Base-by-base conservation (phyloP, 176 grass and related monocot species). In the Puccinellia tenuiflora region DNA sequence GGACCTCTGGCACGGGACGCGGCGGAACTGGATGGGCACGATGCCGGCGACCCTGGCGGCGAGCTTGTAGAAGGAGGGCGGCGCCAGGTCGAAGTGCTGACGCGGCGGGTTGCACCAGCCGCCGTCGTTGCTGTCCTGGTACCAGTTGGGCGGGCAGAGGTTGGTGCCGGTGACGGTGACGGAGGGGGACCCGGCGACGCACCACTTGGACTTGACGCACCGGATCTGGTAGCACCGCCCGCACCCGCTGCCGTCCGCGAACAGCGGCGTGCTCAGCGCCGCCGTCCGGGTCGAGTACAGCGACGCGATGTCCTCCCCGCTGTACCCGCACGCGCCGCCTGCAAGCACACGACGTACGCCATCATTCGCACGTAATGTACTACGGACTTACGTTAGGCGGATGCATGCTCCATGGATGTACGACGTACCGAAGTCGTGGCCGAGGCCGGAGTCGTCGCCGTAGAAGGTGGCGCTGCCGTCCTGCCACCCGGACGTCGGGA, bases 51-150 rank as follows among this genome's bases (percentile, higher is more conserved):
- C 79, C 2, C 79, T 35, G 33, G 53, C 18, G 12, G 87, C 95
- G 1, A 97, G 78, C 12, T 33, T 15, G 80, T 89, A 75, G 89
- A 92, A 97, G 0, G 81, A 53, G 0, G 88, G 95, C 20, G 86
- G 90, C 1, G 92, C 89, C 88, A 94, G 17, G 84, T 97, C 94
- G 59, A 97, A 97, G 85, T 97, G 94, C 31, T 77, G 39, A 0
- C 94, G 85, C 1, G 94, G 92, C 1, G 92, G 90, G 77, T 94
- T 97, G 90, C 95, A 97, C 95, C 95, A 97, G 1, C 95, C 95
- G 13, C 95, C 95, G 6, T 81, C n/a, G 63, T 92, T 18, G 28
- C n/a, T 85, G 26, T 48, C 14, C 74, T 81, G 46, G 14, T 68
- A 33, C 79, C 79, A 86, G 86, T 97, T 92, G 12, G 94, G 90